These are phyloP conservation scores for Nephelium lappaceum DNA, from an alignment of 345 rosid species.

Conservation along the genomic window DNA sequence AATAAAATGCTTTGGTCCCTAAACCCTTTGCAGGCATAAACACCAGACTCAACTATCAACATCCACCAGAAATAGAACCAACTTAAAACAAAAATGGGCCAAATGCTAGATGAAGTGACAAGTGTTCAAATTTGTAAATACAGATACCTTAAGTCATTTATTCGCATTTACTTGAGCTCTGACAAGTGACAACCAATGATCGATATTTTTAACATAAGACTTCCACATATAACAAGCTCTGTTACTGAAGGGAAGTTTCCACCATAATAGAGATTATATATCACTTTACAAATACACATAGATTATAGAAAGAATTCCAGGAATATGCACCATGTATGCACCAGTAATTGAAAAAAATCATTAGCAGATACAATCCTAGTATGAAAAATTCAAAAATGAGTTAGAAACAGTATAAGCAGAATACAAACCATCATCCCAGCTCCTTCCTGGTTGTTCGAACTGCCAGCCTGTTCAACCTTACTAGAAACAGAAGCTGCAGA, in stretches of 20 bases:
- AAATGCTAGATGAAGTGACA: not conserved
- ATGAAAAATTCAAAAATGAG: not conserved
- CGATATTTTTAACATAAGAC: not conserved
- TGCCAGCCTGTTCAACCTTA: slow-evolving; percentile 49
- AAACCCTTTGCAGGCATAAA: not conserved
- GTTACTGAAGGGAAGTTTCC: not conserved
- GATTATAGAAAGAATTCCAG: not conserved
- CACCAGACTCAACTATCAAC: not conserved
- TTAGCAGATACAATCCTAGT: not conserved
- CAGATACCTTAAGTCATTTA: not conserved
- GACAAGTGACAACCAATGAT: not conserved
- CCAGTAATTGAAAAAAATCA: not conserved
- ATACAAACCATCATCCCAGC: slow-evolving; percentile 44
- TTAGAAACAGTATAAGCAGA: not conserved
- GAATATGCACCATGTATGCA: not conserved
- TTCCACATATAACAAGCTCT: not conserved
- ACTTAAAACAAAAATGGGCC: not conserved
- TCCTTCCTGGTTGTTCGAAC: slow-evolving; percentile 53
- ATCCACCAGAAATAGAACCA: not conserved
- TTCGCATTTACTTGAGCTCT: not conserved
- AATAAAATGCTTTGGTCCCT: not conserved
- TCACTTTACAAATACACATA: not conserved
- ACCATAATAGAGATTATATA: not conserved
- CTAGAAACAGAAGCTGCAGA: slow-evolving; percentile 52
- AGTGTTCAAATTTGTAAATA: not conserved